phyloP scores from a whole-genome alignment of 305 asterid genomes.

The Solanum hybrid region DNA sequence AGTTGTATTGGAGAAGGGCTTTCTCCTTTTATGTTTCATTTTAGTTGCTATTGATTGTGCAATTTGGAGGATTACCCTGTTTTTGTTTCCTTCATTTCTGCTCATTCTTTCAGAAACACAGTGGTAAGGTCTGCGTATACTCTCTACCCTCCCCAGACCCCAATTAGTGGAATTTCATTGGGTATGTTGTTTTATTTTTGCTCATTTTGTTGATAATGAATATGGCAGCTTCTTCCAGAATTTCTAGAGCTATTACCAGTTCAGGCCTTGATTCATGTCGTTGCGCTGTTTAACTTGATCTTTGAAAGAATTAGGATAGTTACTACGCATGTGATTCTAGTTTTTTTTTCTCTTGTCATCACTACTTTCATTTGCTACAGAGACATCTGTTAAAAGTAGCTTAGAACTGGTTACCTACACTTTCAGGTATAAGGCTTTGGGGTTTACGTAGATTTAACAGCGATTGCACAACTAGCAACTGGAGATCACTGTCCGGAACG shows the following conservation, averaged over 20 bases:
- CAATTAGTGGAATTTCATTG: neutral
- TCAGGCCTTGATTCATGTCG: neutral
- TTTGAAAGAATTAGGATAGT: neutral
- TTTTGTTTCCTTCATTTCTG: neutral
- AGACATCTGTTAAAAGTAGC: neutral
- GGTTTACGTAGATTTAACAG: constrained; percentile 41
- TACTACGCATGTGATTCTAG: neutral
- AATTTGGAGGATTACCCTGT: neutral
- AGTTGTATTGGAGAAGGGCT: neutral
- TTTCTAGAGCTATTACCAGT: neutral
- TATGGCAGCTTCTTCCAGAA: neutral
- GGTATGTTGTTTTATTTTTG: neutral
- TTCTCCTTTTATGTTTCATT: neutral
- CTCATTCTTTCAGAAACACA: neutral
- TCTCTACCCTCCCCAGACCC: neutral
- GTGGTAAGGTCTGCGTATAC: neutral
- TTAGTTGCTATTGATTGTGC: neutral
- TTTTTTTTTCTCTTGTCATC: neutral
- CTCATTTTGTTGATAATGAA: neutral
- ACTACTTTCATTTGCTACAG: neutral
- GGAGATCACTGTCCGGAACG: constrained; percentile 43
- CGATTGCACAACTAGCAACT: constrained; percentile 46
- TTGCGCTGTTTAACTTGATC: neutral
- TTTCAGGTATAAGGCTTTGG: constrained; percentile 52
- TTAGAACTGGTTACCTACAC: neutral